Conservation (phyloP, 208 protist genomes). For the Cochliopodium minus region DNA sequence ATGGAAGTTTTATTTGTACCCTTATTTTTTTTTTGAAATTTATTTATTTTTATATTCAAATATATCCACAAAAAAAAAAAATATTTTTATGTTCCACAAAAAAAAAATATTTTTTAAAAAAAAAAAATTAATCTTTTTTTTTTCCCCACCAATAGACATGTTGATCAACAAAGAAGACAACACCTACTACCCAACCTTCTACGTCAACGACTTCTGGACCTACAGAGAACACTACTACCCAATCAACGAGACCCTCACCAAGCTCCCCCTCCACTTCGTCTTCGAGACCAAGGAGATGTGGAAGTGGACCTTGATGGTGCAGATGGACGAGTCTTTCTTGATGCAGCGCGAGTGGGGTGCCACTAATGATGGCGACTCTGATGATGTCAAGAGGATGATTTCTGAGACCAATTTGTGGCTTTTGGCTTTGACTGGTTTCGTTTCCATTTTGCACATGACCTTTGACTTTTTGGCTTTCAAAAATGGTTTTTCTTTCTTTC, state of each 20-base stretch:
- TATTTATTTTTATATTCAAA: constrained; percentile 3
- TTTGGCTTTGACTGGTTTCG: constrained; percentile 68
- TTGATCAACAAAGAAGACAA: constrained; percentile 9
- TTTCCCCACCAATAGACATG: not conserved
- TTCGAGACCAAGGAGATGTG: constrained; percentile 21
- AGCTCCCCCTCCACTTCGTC: not conserved
- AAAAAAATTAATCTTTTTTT: constrained; percentile 13
- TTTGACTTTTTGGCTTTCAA: constrained; percentile 98
- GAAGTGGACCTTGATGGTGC: constrained; percentile 48
- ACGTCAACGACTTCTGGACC: constrained; percentile 82
- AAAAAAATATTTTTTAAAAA: constrained; percentile 7
- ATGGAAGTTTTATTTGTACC: no score
- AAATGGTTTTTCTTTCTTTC: constrained; percentile 74
- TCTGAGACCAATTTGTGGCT: constrained; percentile 80
- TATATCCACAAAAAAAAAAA: constrained; percentile 8
- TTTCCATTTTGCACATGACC: constrained; percentile 83
- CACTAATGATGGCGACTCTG: constrained; percentile 32
- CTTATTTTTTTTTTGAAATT: constrained; percentile 6
- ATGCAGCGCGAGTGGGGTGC: constrained; percentile 43
- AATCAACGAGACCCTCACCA: constrained; percentile 50
- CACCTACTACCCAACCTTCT: constrained; percentile 60
- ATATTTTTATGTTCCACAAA: constrained; percentile 1
- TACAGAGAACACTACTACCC: constrained; percentile 49
- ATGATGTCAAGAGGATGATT: constrained; percentile 74
- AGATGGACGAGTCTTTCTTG: constrained; percentile 52